Base-by-base conservation (phyloP, 176 grass and related monocot species). In the Oryza longistaminata region DNA sequence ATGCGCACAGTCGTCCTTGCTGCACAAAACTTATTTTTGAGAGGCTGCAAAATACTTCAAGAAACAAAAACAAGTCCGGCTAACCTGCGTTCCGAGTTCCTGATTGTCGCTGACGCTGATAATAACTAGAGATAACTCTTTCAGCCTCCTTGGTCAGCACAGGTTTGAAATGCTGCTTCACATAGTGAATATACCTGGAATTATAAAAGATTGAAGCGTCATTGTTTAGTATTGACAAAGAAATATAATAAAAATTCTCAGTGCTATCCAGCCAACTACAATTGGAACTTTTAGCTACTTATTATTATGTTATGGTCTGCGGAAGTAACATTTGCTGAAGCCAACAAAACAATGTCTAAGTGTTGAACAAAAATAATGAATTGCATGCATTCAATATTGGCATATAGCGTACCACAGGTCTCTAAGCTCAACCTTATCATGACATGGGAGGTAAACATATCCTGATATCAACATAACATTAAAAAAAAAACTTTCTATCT, bases 1-100 rank as follows among this genome's bases (percentile, higher is more conserved):
- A 98, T 93, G 34, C 96, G 93, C 35, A 98, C 96, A 42, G 96
- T 98, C 52, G 91, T 98, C 68, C 96, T 89, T 70, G 96, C 96
- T 95, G 90, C 84, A 90, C 29, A 86, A 71, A 35, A 79, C 27
- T 2, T 35, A 33, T 40, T 86, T 73, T 17, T 77, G 1, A 87
- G 68, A 80, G 26, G 45, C 16, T 66, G 48, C 12, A 81, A 17
- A 65, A 86, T 31, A 81, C 73, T 80, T 14, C 6, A 68, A 55
- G 27, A 40, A 46, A 68, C 22, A 44, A 81, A 46, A 11, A 9
- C 6, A 29, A 71, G 49, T 13, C 55, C 9, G 35, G 16, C 74
- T 89, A 83, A 94, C 90, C 95, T 83, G 93, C 91, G 87, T 98
- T 95, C 61, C 90, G 79, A 78, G 85, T 81, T 90, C 81, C 96